Evolutionary conservation across 1,139 yeast species (phyloP).

Genomic region (Hyphopichia burtonii): DNA sequence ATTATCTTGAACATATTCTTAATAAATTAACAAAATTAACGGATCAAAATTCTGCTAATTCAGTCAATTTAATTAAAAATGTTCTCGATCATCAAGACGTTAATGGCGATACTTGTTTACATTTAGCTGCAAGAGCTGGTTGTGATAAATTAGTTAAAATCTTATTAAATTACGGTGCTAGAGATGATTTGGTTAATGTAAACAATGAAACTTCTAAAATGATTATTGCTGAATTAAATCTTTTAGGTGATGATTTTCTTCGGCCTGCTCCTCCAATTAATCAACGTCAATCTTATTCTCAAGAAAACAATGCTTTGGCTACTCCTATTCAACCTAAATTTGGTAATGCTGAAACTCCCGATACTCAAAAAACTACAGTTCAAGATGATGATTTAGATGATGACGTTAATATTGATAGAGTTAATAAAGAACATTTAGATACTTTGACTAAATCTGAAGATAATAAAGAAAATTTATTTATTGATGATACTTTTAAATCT

Average conservation of each 20-base stretch:
- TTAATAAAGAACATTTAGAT: constrained; percentile 33
- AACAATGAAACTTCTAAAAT: constrained; percentile 40
- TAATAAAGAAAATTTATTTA: constrained; percentile 44
- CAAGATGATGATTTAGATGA: constrained; percentile 42
- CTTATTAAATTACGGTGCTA: constrained; percentile 45
- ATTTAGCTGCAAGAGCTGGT: constrained; percentile 53
- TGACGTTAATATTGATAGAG: constrained; percentile 24
- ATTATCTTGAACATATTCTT: constrained; percentile 38
- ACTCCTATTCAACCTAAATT: constrained; percentile 38
- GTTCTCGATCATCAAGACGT: constrained; percentile 69
- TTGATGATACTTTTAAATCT: constrained; percentile 26
- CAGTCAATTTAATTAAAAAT: constrained; percentile 52
- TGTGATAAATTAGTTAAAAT: constrained; percentile 37
- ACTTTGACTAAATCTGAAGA: constrained; percentile 26
- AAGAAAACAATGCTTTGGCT: constrained; percentile 14
- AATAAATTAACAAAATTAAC: constrained; percentile 38
- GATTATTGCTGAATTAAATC: constrained; percentile 26
- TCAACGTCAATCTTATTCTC: constrained; percentile 5
- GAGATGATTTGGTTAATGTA: constrained; percentile 45
- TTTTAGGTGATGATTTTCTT: constrained; percentile 10
- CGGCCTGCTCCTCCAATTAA: constrained; percentile 4
- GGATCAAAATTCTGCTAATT: constrained; percentile 23
- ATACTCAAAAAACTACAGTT: constrained; percentile 46
- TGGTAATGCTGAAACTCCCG: constrained; percentile 40
- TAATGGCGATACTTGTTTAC: constrained; percentile 68